These are phyloP conservation scores for Bretschneidera sinensis DNA, from an alignment of 345 rosid genomes.

Conservation along the genomic window DNA sequence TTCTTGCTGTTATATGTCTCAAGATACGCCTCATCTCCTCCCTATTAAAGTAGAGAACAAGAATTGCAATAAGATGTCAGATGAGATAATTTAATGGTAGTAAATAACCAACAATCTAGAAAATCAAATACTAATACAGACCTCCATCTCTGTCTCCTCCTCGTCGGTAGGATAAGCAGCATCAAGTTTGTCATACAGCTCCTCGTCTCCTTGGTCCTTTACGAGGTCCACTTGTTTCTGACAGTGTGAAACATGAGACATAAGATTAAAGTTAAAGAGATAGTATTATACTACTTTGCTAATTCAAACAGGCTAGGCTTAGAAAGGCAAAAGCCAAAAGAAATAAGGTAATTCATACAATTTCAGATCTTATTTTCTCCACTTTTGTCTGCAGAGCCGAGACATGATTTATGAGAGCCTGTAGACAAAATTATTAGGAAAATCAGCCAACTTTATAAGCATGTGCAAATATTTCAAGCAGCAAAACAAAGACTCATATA, in stretches of 20 bases:
- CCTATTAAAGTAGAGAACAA: constrained; percentile 33
- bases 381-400: constrained; percentile 46
- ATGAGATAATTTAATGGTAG: background rate
- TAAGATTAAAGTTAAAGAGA: background rate
- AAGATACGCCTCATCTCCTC: constrained; percentile 40
- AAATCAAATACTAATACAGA: constrained; percentile 12
- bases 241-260: constrained; percentile 10
- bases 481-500: too few species aligned
- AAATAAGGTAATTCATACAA: constrained; percentile 42
- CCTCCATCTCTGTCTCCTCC: constrained; percentile 43
- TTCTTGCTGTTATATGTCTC: constrained; percentile 25
- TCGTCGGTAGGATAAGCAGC: constrained; percentile 59
- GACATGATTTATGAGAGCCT: constrained; percentile 73
- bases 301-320: too few species aligned
- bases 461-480: constrained; percentile 4
- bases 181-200: constrained; percentile 57
- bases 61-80: background rate
- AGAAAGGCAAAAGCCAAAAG: too few species aligned
- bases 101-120: background rate
- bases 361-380: constrained; percentile 68
- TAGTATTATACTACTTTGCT: background rate
- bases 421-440: constrained; percentile 29
- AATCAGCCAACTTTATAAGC: constrained; percentile 4
- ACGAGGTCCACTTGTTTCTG: constrained; percentile 66
- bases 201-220: constrained; percentile 52